phyloP scores from a whole-genome alignment of 2,329 filamentous ascomycete genomes.

The Cladosporium sp. region DNA sequence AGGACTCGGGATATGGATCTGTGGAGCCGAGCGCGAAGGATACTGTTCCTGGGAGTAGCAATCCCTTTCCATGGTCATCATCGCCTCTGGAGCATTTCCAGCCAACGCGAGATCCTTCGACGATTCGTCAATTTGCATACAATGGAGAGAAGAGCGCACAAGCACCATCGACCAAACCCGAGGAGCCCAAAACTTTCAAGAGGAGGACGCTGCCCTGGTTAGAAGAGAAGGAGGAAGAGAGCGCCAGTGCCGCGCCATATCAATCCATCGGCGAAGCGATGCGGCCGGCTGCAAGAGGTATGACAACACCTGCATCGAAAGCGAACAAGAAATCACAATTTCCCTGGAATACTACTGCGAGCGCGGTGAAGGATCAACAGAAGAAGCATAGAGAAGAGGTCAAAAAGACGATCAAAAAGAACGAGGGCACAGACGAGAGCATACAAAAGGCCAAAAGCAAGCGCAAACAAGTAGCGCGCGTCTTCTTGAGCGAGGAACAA shows the following conservation, averaged over 20 bases:
- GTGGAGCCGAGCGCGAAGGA: slow-evolving; percentile 27
- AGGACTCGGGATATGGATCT: slow-evolving; percentile 25
- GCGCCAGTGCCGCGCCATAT: slow-evolving; percentile 12
- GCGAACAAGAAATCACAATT: slow-evolving; percentile 38
- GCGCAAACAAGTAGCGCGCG: slow-evolving; percentile 47
- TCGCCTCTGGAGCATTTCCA: slow-evolving; percentile 39
- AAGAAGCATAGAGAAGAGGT: slow-evolving; percentile 64
- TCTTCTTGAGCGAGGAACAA: slow-evolving; percentile 83
- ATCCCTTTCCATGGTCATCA: slow-evolving; percentile 65
- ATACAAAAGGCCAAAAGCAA: slow-evolving; percentile 43
- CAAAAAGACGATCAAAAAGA: slow-evolving; percentile 46
- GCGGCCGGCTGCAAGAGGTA: slow-evolving; percentile 3
- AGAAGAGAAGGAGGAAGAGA: slow-evolving; percentile 15
- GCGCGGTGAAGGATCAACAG: slow-evolving; percentile 71
- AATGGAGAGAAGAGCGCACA: slow-evolving; percentile 1
- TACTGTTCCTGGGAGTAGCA: slow-evolving; percentile 48
- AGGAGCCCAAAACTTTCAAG: slow-evolving; percentile 45
- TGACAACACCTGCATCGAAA: slow-evolving; percentile 42
- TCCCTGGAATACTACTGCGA: slow-evolving; percentile 70
- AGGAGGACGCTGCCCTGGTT: slow-evolving; percentile 63
- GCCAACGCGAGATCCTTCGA: slow-evolving; percentile 8
- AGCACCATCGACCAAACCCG: slow-evolving; percentile 5
- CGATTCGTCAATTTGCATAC: slow-evolving; percentile 7
- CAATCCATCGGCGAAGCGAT: background rate
- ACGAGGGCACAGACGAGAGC: slow-evolving; percentile 43